A percentile compares a stretch with the other conserved stretches of the same genome.
phyloP scores from a whole-genome alignment of 2,329 filamentous ascomycete genomes.

The Penicillium sp. region DNA sequence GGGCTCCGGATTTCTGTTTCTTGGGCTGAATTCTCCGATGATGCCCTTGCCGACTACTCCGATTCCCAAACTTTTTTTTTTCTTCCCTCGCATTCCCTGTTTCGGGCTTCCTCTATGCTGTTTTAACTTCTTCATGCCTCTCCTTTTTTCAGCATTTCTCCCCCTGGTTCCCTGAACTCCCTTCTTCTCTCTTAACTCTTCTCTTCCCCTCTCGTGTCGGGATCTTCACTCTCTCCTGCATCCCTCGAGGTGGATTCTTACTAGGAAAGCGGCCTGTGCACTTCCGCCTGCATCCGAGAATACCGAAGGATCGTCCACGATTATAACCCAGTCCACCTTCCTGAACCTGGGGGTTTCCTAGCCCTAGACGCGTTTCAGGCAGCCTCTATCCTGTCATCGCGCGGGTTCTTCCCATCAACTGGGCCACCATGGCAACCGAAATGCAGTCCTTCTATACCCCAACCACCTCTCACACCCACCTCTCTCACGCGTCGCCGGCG shows the following conservation, averaged over 20 bases:
- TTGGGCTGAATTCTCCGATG: slow-evolving; percentile 5
- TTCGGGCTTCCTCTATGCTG: too few relatives aligned
- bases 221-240: not conserved
- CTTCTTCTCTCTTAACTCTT: slow-evolving; percentile 5
- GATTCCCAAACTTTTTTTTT: slow-evolving; percentile 2
- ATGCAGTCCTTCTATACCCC: slow-evolving; percentile 34
- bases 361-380: too few relatives aligned
- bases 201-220: not conserved
- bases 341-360: too few relatives aligned
- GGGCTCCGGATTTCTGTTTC: not conserved
- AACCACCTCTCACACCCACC: slow-evolving; percentile 22
- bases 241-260: not conserved
- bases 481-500: slow-evolving; percentile 28
- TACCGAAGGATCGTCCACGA: not conserved
- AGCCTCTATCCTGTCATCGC: too few relatives aligned
- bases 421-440: slow-evolving; percentile 27
- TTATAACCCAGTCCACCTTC: too few relatives aligned
- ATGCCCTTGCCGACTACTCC: slow-evolving; percentile 4
- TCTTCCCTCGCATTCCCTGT: slow-evolving; percentile 3
- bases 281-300: slow-evolving; percentile 12
- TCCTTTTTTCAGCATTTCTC: slow-evolving; percentile 3
- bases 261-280: slow-evolving; percentile 3
- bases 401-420: too few relatives aligned
- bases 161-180: not conserved
- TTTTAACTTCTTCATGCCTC: too few relatives aligned